Evolutionary conservation across 1,284 basidiomycete species (phyloP).

Genomic region (Sanghuangporus sanghuang): DNA sequence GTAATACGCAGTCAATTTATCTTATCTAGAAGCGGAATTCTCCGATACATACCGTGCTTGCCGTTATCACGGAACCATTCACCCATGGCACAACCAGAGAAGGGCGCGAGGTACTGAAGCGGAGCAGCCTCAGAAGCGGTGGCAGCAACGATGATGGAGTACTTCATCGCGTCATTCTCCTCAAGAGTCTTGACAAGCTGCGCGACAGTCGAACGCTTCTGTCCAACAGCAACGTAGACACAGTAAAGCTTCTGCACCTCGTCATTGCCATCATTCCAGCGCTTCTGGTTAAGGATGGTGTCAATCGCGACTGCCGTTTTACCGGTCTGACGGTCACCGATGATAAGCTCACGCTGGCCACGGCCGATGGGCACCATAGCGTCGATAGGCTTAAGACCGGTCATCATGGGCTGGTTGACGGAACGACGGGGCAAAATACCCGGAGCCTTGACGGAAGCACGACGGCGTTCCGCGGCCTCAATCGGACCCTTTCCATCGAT

Average conservation of each 20-base stretch:
- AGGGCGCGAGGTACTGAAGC: slow-evolving; percentile 97
- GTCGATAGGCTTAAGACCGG: slow-evolving; percentile 99
- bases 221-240: slow-evolving; percentile 98
- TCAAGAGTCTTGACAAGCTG: slow-evolving; percentile 99
- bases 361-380: slow-evolving; percentile 99
- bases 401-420: slow-evolving; percentile 99
- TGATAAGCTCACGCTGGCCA: slow-evolving; percentile 99
- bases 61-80: slow-evolving; percentile 99
- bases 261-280: slow-evolving; percentile 97
- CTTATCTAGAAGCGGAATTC: slow-evolving; percentile 23
- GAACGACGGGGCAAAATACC: slow-evolving; percentile 99
- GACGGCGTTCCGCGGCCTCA: slow-evolving; percentile 86
- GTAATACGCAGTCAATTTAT: slow-evolving; percentile 19
- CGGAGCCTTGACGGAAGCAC: slow-evolving; percentile 97
- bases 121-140: slow-evolving; percentile 99
- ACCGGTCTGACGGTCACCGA: slow-evolving; percentile 99
- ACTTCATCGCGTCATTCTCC: slow-evolving; percentile 99
- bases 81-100: slow-evolving; percentile 99
- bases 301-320: slow-evolving; percentile 99
- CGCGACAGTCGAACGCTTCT: slow-evolving; percentile 99
- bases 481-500: slow-evolving; percentile 99
- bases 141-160: slow-evolving; percentile 97
- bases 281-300: slow-evolving; percentile 99
- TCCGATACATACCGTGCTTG: slow-evolving; percentile 66
- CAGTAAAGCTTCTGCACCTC: slow-evolving; percentile 99